phyloP scores from a whole-genome alignment of 2,329 filamentous ascomycete genomes.

The Diaporthe vaccinii region DNA sequence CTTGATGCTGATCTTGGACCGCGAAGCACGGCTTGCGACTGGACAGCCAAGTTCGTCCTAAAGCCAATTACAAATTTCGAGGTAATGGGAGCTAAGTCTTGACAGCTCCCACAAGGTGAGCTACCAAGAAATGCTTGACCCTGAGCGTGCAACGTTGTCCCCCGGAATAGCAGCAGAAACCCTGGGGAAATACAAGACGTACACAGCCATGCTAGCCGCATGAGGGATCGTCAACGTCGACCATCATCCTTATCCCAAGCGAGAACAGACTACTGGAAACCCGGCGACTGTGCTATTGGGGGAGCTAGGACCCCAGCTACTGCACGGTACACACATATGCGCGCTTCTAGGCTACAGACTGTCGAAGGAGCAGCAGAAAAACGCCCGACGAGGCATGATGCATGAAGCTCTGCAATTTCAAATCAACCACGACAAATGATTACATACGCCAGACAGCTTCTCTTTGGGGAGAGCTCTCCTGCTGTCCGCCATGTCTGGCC shows the following conservation, averaged over 20 bases:
- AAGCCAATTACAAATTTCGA: constrained; percentile 31
- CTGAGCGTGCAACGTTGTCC: constrained; percentile 31
- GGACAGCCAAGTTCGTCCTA: constrained; percentile 22
- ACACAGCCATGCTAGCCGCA: constrained; percentile 21
- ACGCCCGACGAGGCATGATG: constrained; percentile 36
- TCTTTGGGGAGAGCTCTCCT: constrained; percentile 2
- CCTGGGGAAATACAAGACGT: background rate
- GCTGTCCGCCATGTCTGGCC: background rate
- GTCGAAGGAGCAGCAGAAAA: constrained; percentile 9
- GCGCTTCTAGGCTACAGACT: background rate
- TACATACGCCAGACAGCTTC: constrained; percentile 16
- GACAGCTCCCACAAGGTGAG: constrained; percentile 24
- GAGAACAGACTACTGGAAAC: constrained; percentile 18
- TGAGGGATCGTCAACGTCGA: constrained; percentile 21
- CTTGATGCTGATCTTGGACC: constrained; percentile 18
- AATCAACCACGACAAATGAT: constrained; percentile 13
- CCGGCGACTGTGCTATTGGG: background rate
- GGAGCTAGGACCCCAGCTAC: constrained; percentile 18
- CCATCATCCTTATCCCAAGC: constrained; percentile 18
- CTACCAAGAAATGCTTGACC: constrained; percentile 31
- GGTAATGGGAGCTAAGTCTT: constrained; percentile 31
- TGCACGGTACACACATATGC: constrained; percentile 23
- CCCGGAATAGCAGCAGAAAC: constrained; percentile 21
- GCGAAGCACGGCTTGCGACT: constrained; percentile 31
- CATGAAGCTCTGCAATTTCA: constrained; percentile 41